phyloP scores from a whole-genome alignment of 2,329 filamentous ascomycete genomes.

The Sporothrix sp. region DNA sequence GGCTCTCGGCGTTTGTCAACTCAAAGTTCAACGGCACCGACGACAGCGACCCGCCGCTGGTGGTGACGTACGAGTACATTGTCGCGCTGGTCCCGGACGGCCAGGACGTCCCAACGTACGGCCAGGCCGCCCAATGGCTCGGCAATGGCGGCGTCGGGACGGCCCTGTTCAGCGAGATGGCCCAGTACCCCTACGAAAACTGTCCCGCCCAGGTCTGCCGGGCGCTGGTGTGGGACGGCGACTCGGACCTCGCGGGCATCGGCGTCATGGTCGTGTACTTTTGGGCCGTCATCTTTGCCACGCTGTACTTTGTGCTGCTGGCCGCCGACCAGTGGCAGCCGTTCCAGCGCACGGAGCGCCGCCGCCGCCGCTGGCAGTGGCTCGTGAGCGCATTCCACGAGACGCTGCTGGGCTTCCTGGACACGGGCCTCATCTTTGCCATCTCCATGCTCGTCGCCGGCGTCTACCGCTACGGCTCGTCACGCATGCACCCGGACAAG shows the following conservation, averaged over 20 bases:
- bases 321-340: conserved; percentile 9
- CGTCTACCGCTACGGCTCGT: conserved; percentile 15
- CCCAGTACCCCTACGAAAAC: background rate
- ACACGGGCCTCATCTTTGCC: conserved; percentile 18
- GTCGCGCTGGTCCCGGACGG: background rate
- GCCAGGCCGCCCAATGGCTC: conserved; percentile 8
- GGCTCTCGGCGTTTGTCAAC: conserved; percentile 1
- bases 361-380: background rate
- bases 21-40: background rate
- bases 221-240: conserved; percentile 16
- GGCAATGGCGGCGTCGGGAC: background rate
- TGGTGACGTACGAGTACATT: conserved; percentile 1
- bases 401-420: conserved; percentile 16
- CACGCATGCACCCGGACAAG: conserved; percentile 14
- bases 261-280: conserved; percentile 19
- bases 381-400: conserved; percentile 13
- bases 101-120: background rate
- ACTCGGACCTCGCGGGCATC: conserved; percentile 18
- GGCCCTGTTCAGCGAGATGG: background rate
- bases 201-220: conserved; percentile 13
- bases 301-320: conserved; percentile 15
- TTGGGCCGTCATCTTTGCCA: conserved; percentile 13
- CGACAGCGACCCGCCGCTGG: background rate
- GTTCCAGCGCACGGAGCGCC: background rate
- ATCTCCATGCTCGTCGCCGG: conserved; percentile 14